These are phyloP conservation scores for Afroboletus lepidellus DNA, from an alignment of 1,284 basidiomycete genomes.

Conservation along the genomic window DNA sequence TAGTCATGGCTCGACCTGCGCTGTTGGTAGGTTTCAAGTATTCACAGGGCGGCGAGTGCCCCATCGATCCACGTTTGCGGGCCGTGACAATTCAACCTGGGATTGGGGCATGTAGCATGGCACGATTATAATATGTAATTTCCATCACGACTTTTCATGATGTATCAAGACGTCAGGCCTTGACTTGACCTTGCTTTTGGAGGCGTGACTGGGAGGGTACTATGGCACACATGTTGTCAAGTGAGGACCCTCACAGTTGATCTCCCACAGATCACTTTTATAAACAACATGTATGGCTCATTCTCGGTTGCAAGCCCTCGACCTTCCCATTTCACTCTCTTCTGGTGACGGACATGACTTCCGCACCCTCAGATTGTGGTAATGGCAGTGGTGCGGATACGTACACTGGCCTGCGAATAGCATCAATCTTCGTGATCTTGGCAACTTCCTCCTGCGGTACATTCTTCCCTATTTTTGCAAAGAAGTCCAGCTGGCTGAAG, in stretches of 20 bases:
- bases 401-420: constrained; percentile 62
- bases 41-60: not conserved
- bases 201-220: constrained; percentile 26
- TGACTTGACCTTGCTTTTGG: not conserved
- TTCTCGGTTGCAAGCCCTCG: not conserved
- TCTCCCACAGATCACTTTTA: constrained; percentile 17
- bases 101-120: not conserved
- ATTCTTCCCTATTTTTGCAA: constrained; percentile 80
- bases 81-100: not conserved
- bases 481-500: constrained; percentile 52
- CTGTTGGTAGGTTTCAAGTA: constrained; percentile 1
- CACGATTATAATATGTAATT: not conserved
- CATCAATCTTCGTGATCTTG: constrained; percentile 87
- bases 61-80: not conserved
- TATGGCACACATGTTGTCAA: not conserved
- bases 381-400: constrained; percentile 39
- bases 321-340: not conserved
- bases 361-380: constrained; percentile 24
- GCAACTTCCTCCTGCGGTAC: constrained; percentile 68
- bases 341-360: constrained; percentile 22
- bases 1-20: not conserved
- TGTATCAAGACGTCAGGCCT: not conserved
- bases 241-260: constrained; percentile 30
- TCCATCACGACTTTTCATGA: not conserved
- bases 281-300: constrained; percentile 1